These are phyloP conservation scores for Phytopythium sindhum DNA, from an alignment of 352 stramenopile genomes.

Conservation along the genomic window DNA sequence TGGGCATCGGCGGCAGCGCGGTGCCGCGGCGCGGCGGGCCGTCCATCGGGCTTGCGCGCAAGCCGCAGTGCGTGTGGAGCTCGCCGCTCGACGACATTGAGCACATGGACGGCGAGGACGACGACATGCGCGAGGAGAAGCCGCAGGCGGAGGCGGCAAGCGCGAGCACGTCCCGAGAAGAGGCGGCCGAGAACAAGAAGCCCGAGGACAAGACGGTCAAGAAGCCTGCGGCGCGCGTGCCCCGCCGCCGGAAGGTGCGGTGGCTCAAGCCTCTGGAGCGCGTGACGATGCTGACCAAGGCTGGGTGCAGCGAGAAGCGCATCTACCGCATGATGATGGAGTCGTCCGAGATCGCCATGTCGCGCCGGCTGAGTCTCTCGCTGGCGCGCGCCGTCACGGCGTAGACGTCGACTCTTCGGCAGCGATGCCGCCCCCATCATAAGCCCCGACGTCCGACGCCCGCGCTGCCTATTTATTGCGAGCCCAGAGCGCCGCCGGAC, in stretches of 20 bases:
- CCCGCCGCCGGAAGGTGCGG: slow-evolving; percentile 40
- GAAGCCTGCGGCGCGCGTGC: slow-evolving; percentile 15
- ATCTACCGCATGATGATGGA: slow-evolving; percentile 73
- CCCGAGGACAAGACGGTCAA: slow-evolving; percentile 3
- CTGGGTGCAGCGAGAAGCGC: slow-evolving; percentile 57
- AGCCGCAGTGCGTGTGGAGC: slow-evolving; percentile 43
- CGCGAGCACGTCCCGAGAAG: neutral
- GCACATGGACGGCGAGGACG: slow-evolving; percentile 13
- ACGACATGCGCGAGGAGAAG: slow-evolving; percentile 8
- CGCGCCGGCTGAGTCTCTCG: slow-evolving; percentile 38
- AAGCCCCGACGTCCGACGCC: neutral
- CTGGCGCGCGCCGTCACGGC: slow-evolving; percentile 26
- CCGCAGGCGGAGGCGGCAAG: neutral
- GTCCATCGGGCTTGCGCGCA: slow-evolving; percentile 49
- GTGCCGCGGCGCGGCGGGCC: slow-evolving; percentile 48
- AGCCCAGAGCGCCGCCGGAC: neutral
- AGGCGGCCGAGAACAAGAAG: slow-evolving; percentile 8
- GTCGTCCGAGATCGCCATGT: slow-evolving; percentile 65
- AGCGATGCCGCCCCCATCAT: too few species aligned
- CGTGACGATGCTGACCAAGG: slow-evolving; percentile 61
- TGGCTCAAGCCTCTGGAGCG: slow-evolving; percentile 65
- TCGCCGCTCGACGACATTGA: slow-evolving; percentile 34
- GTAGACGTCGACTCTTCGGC: neutral
- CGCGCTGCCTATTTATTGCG: slow-evolving; percentile 7
- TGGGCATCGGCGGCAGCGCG: slow-evolving; percentile 43